A percentile compares a stretch with the other conserved stretches of the same genome.
Conservation (phyloP, 441 rosid genomes). For the Adansonia gregorii region DNA sequence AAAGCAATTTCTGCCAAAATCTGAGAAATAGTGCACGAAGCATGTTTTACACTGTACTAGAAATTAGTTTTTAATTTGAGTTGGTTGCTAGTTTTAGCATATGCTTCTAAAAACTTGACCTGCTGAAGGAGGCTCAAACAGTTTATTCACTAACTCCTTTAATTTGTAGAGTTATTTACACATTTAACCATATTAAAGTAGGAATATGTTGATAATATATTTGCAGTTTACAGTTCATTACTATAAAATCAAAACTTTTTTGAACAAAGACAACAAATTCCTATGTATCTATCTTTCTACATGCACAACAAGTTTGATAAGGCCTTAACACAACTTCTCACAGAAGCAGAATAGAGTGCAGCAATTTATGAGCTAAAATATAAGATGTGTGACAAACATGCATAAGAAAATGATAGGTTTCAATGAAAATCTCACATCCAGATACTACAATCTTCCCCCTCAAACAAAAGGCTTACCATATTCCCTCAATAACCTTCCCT, state of each 20-base stretch:
- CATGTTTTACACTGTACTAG: not conserved
- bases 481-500: conserved; percentile 87
- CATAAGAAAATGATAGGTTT: not conserved
- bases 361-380: not conserved
- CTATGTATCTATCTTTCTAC: not conserved
- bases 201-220: not conserved
- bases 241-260: not conserved
- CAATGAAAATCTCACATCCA: not conserved
- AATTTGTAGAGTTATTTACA: not conserved
- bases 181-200: not conserved
- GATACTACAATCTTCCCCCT: not conserved
- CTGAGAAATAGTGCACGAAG: not conserved
- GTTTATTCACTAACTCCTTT: not conserved
- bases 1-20: not conserved
- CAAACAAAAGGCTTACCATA: conserved; percentile 59
- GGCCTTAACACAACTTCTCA: not conserved
- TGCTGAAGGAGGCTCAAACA: not conserved
- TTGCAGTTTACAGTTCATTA: not conserved
- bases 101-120: not conserved
- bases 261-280: not conserved
- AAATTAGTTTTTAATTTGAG: not conserved
- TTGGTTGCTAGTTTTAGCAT: not conserved
- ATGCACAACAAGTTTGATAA: not conserved
- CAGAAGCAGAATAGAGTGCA: not conserved
- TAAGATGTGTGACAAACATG: not conserved